phyloP scores from a whole-genome alignment of 2,329 filamentous ascomycete genomes.

The Aureobasidium uvarum region DNA sequence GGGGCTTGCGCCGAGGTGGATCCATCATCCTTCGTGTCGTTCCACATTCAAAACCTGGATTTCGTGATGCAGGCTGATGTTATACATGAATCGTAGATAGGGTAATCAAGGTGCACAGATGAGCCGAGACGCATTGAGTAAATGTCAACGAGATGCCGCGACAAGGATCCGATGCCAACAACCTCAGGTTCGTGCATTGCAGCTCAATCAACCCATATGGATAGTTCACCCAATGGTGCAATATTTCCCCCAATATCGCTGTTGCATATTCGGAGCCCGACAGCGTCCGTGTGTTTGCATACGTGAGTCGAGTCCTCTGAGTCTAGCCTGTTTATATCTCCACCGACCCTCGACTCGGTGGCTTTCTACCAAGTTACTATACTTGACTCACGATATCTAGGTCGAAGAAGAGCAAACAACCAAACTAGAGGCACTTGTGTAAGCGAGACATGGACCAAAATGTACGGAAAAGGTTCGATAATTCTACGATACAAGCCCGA shows the following conservation, averaged over 20 bases:
- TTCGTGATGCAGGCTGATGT: constrained; percentile 1
- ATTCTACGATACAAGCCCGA: background rate
- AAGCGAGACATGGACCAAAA: background rate
- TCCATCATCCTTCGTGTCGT: background rate
- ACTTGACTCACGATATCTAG: background rate
- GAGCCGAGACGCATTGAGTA: background rate
- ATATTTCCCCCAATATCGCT: background rate
- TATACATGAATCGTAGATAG: constrained; percentile 2
- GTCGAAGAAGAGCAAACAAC: background rate
- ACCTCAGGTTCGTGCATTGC: background rate
- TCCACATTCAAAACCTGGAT: constrained; percentile 9
- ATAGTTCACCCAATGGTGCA: too few relatives aligned
- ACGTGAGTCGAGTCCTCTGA: background rate
- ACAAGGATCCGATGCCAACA: background rate
- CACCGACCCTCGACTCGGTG: background rate
- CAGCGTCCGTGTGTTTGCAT: background rate
- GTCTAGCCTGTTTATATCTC: background rate
- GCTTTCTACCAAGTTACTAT: background rate
- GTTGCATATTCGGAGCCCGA: constrained; percentile 1
- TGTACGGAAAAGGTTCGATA: background rate
- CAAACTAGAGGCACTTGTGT: background rate
- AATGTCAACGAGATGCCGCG: background rate
- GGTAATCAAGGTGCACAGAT: background rate
- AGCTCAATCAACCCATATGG: background rate
- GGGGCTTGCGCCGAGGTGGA: background rate